Base-by-base conservation (phyloP, 2,329 filamentous ascomycete genomes). In the Raffaelea arxii region DNA sequence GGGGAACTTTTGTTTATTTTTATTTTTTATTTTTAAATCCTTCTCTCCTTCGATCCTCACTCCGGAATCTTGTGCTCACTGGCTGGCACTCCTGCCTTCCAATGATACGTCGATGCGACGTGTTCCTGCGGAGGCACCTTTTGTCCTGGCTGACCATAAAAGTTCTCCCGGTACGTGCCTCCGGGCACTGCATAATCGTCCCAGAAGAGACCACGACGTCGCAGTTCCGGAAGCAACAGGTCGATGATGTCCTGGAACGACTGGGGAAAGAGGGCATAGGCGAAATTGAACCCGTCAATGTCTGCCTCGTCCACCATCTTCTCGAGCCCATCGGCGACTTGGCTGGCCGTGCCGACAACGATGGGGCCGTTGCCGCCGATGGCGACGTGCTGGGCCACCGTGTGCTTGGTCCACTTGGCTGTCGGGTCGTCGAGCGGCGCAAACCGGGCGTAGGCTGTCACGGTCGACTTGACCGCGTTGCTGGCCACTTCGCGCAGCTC, bases 211-310 rank as follows among this genome's bases (percentile, higher is more conserved):
- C 79, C 79, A 12, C 82, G 64, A 18, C 64, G 61, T 39, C 68
- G 68, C 22, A 86, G 60, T 50, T 84, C 82, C 0, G 82, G 80
- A 1, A 86, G 54, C 4, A 86, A 59, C 6, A 82, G 63, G 10
- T 82, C 74, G 25, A 82, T 74, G 1, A 86, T 73, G 51, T 86
- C 82, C 46, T 80, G 72, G 58, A 85, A 86, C 0, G 46, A 43
- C 77, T 78, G 32, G 72, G 71, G 0, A 80, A 82, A 43, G 6
- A 48, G 23, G 9, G 30, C 49, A n/a, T 49, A 48, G 7, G 58
- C 81, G 59, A 87, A 73, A 57, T 88, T 88, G 62, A 88, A 88
- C 0, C 83, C 83, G 56, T 87, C 83, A 1, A 87, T 75, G 52
- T 84, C 83, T 0, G 80, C 81, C 58, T 86, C 82, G 4, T 65